Evolutionary conservation across 306 rosid species (phyloP), one percentile per base, ranked within the genome.

Genomic region (Inga leiocalycina): DNA sequence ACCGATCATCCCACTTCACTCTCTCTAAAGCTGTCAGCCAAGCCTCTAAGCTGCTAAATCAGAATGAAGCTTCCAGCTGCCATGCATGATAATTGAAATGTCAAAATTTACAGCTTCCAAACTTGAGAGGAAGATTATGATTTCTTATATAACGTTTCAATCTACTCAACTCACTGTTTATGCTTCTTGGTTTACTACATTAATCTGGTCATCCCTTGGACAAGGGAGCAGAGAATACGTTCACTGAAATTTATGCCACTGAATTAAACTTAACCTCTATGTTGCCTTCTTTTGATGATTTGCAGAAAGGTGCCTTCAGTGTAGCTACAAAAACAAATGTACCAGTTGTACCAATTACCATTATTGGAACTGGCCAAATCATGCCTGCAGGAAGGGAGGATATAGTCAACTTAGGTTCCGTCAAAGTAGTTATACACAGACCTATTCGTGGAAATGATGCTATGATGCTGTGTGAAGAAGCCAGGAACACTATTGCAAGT

Each of bases 241-340:
- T 81, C 19, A 44, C 74, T 20, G 39, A 54, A 54, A 71, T 59
- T 82, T 71, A 44, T 64, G 75, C 83, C 41, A 15, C n/a, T 73
- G 22, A 80, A 68, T 76, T 68, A 62, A 76, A n/a, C 73, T 61
- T 39, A 39, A 76, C 62, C 24, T 39, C 73, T 51, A 32, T 83
- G 65, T 56, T 44, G 64, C 77, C 80, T 69, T 82, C 54, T 49
- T 57, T 71, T 84, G 80, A 77, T 84, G 76, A 88, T 71, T 56
- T 80, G 83, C 91, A 95, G 99, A 96, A 92, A 86, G 99, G 99
- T 75, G 99, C 99, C 77, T 96, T 96, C 88, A 96, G 97, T 87
- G 80, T 96, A 87, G 98, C 99, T 30, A 93, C 82, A 15, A 94
- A 94, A 83, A 88, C 90, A 27, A 89, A 86, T 62, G 95, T 87